Percentiles rank a stretch among this genome's conserved stretches.
Conservation (phyloP, 176 grass and related monocot genomes). For the Panicum miliaceum region DNA sequence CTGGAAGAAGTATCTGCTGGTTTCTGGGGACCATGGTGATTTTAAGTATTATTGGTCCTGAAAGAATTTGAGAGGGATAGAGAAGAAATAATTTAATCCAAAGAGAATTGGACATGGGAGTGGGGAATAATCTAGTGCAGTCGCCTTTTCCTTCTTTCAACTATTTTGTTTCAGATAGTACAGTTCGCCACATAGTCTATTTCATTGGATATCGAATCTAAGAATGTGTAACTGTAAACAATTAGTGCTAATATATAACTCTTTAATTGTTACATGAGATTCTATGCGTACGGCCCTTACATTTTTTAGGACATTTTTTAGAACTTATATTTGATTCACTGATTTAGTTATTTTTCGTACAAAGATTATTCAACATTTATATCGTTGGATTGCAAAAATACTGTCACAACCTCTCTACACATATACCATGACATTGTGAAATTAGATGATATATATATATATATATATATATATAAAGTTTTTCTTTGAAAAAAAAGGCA, state of each 20-base stretch:
- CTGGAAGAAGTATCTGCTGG: constrained; percentile 24
- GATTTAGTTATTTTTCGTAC: background rate
- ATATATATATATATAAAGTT: no score
- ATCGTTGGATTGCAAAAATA: background rate
- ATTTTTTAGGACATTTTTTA: no score
- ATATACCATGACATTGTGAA: background rate
- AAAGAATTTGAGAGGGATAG: constrained; percentile 15
- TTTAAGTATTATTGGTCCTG: constrained; percentile 22
- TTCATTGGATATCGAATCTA: constrained; percentile 10
- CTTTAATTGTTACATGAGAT: background rate
- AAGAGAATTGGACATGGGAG: constrained; percentile 5
- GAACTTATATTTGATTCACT: background rate
- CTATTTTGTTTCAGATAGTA: constrained; percentile 3
- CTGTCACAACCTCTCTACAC: no score
- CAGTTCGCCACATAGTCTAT: background rate
- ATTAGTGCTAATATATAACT: background rate
- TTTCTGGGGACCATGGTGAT: constrained; percentile 45
- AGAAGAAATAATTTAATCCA: constrained; percentile 24
- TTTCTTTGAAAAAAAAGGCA: no score
- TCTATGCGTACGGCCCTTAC: background rate
- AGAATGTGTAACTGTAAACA: background rate
- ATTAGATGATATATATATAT: background rate
- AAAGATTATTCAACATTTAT: background rate
- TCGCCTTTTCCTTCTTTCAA: constrained; percentile 5
- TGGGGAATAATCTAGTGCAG: constrained; percentile 40